Conservation (phyloP, 2,329 filamentous ascomycete genomes). For the Chalara sp. region DNA sequence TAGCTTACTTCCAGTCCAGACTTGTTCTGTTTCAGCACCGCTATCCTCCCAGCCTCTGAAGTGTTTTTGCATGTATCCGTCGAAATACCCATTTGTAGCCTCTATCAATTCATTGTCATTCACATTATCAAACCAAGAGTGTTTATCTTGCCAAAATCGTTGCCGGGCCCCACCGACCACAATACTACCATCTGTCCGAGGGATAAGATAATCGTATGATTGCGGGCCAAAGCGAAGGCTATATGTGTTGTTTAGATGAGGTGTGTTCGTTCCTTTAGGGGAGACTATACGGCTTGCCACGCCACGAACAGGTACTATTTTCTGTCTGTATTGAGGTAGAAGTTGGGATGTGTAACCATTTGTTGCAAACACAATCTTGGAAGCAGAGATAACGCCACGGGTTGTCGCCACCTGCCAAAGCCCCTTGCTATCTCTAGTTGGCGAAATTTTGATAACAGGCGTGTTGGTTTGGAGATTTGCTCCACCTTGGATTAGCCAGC, state of each 20-base stretch:
- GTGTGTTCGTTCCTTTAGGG: too few relatives aligned
- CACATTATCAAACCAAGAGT: slow-evolving; percentile 39
- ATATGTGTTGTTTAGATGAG: slow-evolving; percentile 5
- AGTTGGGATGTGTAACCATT: slow-evolving; percentile 52
- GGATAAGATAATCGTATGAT: slow-evolving; percentile 19
- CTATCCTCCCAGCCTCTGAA: slow-evolving; percentile 43
- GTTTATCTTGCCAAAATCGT: slow-evolving; percentile 25
- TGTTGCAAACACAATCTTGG: slow-evolving; percentile 54
- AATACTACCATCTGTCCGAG: slow-evolving; percentile 22
- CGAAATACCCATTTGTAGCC: slow-evolving; percentile 36
- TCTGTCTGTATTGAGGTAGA: slow-evolving; percentile 27
- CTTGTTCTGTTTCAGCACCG: slow-evolving; percentile 27
- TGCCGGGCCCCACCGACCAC: slow-evolving; percentile 34
- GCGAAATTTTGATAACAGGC: slow-evolving; percentile 28
- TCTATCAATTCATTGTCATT: slow-evolving; percentile 39
- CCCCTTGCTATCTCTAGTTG: slow-evolving; percentile 31
- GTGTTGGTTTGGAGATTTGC: slow-evolving; percentile 49
- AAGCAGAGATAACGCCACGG: slow-evolving; percentile 40
- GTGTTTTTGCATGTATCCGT: slow-evolving; percentile 39
- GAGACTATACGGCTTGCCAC: slow-evolving; percentile 16
- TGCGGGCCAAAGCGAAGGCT: slow-evolving; percentile 5
- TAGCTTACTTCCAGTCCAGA: slow-evolving; percentile 15
- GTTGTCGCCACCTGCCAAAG: slow-evolving; percentile 45
- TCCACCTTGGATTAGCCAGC: slow-evolving; percentile 35
- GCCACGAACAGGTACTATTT: slow-evolving; percentile 50